A percentile compares a stretch with the other conserved stretches of the same genome.
These are phyloP conservation scores for Tremellales sp. DNA, from an alignment of 1,284 basidiomycete genomes.

Conservation along the genomic window DNA sequence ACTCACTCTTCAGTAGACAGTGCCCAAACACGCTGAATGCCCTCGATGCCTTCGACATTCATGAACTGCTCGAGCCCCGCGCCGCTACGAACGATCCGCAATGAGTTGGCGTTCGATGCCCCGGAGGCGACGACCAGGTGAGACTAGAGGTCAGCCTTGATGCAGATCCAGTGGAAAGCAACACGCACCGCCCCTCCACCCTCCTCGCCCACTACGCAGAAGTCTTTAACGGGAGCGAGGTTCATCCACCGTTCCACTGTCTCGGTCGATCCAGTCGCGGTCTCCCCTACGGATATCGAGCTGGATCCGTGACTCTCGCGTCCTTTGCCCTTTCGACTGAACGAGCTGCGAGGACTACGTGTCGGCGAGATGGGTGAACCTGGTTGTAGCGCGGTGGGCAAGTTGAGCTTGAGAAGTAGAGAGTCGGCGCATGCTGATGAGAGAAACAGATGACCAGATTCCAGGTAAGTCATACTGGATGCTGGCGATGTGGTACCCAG, in stretches of 20 bases:
- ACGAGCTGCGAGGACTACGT: conserved; percentile 41
- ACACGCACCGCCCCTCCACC: conserved; percentile 64
- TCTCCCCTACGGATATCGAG: conserved; percentile 10
- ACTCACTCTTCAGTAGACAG: conserved; percentile 33
- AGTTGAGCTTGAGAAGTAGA: conserved; percentile 59
- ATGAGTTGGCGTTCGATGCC: conserved; percentile 69
- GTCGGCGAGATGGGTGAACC: conserved; percentile 7
- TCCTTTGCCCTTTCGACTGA: conserved; percentile 38
- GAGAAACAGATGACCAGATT: conserved; percentile 68
- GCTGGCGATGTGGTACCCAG: conserved; percentile 70
- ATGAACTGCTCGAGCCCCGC: conserved; percentile 73
- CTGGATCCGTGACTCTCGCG: conserved; percentile 47
- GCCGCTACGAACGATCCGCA: conserved; percentile 79
- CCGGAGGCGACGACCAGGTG: conserved; percentile 89
- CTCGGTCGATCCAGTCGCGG: conserved; percentile 47
- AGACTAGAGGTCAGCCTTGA: conserved; percentile 50
- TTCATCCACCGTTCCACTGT: conserved; percentile 68
- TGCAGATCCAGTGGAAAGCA: background rate
- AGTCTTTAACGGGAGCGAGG: conserved; percentile 84
- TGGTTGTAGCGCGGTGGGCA: conserved; percentile 6
- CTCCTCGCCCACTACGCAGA: conserved; percentile 69
- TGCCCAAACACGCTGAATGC: conserved; percentile 63
- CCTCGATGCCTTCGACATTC: conserved; percentile 58
- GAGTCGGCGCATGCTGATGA: conserved; percentile 82
- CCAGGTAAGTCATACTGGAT: conserved; percentile 70